Percentiles rank a stretch among this genome's conserved stretches.
These are phyloP conservation scores for Podaxis carcinomalis DNA, from an alignment of 768 basidiomycete genomes.

Conservation along the genomic window DNA sequence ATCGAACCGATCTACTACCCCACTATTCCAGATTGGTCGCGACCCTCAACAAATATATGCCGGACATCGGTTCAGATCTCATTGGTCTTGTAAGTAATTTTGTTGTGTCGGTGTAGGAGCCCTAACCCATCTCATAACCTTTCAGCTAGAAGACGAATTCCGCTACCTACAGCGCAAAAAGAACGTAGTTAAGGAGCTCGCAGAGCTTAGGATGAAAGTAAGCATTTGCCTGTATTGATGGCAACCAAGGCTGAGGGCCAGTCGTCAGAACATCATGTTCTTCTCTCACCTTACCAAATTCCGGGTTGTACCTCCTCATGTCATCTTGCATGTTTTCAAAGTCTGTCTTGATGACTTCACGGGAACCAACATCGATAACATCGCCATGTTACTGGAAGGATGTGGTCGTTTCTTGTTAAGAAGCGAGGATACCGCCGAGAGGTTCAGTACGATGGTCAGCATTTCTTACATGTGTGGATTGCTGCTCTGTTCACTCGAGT, in stretches of 20 bases:
- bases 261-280: slow-evolving; percentile 75
- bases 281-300: slow-evolving; percentile 96
- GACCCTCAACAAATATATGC: slow-evolving; percentile 88
- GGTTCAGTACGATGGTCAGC: slow-evolving; percentile 82
- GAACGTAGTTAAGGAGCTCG: slow-evolving; percentile 85
- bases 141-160: slow-evolving; percentile 93
- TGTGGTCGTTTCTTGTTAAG: slow-evolving; percentile 91
- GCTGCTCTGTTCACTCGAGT: not conserved
- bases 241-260: not conserved
- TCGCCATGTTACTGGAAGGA: slow-evolving; percentile 86
- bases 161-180: slow-evolving; percentile 93
- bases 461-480: slow-evolving; percentile 10
- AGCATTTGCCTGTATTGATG: slow-evolving; percentile 5
- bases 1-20: slow-evolving; percentile 84
- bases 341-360: slow-evolving; percentile 95
- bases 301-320: slow-evolving; percentile 81
- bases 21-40: slow-evolving; percentile 91
- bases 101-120: not conserved
- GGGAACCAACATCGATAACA: slow-evolving; percentile 88
- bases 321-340: slow-evolving; percentile 95
- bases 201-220: slow-evolving; percentile 83
- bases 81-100: slow-evolving; percentile 63
- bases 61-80: slow-evolving; percentile 83
- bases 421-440: slow-evolving; percentile 81
- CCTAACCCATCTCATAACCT: slow-evolving; percentile 5